Conservation (phyloP, 305 asterid genomes). For the Solanum hybrid region DNA sequence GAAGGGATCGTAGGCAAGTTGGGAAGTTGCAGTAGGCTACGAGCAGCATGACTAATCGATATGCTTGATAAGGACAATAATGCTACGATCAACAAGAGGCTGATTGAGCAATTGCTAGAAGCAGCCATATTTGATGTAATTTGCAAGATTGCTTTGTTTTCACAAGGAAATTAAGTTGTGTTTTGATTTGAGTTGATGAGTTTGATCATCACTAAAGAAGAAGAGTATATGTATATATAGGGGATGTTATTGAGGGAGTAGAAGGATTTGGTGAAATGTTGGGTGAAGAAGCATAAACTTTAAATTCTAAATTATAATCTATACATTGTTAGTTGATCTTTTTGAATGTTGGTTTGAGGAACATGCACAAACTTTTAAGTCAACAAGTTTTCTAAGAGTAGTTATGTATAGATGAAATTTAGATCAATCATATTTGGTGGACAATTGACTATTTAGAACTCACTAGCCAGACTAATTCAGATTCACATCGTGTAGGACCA, state of each 20-base stretch:
- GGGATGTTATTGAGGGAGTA: neutral
- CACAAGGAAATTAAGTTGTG: neutral
- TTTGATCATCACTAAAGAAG: neutral
- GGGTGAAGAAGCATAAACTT: neutral
- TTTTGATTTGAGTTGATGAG: neutral
- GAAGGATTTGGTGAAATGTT: neutral
- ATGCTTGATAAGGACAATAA: neutral
- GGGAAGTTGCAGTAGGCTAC: slow-evolving; percentile 3
- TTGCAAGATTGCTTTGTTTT: neutral
- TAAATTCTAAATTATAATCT: neutral
- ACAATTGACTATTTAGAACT: neutral
- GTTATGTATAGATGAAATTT: neutral
- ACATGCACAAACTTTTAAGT: neutral
- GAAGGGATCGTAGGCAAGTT: slow-evolving; percentile 1
- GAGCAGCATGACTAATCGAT: neutral
- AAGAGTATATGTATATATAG: no score
- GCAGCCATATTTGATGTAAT: neutral
- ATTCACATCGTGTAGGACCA: neutral
- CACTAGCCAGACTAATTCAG: neutral
- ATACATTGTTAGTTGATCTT: neutral
- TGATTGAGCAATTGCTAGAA: neutral
- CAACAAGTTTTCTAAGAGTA: neutral
- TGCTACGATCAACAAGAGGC: neutral
- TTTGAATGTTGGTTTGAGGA: neutral
- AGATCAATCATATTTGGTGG: neutral